A percentile compares a stretch with the other conserved stretches of the same genome.
phyloP scores from a whole-genome alignment of 225 moss, liverwort and hornwort species.

The Lunularia cruciata region DNA sequence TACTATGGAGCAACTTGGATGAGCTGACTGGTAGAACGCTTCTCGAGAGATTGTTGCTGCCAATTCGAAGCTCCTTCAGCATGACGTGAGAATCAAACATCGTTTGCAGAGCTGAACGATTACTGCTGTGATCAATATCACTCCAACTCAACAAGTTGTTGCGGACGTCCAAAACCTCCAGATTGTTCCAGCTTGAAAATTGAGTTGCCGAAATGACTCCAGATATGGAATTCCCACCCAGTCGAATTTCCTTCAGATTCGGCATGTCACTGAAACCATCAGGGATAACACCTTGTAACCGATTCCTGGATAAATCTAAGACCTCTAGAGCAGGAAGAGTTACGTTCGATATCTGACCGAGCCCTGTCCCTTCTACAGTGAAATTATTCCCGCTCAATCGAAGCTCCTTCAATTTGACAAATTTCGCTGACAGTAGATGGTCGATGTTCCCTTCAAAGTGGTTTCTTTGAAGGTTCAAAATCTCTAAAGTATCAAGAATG shows the following conservation, averaged over 20 bases:
- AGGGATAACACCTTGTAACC: background rate
- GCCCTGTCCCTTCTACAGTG: background rate
- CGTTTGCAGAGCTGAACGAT: background rate
- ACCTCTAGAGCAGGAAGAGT: background rate
- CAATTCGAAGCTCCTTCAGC: conserved; percentile 20
- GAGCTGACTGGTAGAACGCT: background rate
- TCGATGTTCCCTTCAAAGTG: background rate
- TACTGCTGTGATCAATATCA: too few relatives aligned
- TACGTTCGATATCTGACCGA: background rate
- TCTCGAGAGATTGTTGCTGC: background rate
- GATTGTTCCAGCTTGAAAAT: background rate
- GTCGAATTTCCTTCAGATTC: conserved; percentile 9
- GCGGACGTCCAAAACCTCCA: conserved; percentile 19
- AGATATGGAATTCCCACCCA: background rate
- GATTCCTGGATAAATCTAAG: conserved; percentile 12
- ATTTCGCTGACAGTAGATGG: background rate
- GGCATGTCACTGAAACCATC: background rate
- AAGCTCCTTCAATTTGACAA: conserved; percentile 15
- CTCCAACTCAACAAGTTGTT: conserved; percentile 4
- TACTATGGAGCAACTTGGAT: background rate
- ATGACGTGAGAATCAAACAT: background rate
- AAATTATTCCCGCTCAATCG: conserved; percentile 7
- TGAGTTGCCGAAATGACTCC: background rate
- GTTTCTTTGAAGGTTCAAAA: conserved; percentile 18
- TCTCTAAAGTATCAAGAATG: background rate